phyloP scores from a whole-genome alignment of 2,329 filamentous ascomycete genomes.

The Venturia oleaginea region DNA sequence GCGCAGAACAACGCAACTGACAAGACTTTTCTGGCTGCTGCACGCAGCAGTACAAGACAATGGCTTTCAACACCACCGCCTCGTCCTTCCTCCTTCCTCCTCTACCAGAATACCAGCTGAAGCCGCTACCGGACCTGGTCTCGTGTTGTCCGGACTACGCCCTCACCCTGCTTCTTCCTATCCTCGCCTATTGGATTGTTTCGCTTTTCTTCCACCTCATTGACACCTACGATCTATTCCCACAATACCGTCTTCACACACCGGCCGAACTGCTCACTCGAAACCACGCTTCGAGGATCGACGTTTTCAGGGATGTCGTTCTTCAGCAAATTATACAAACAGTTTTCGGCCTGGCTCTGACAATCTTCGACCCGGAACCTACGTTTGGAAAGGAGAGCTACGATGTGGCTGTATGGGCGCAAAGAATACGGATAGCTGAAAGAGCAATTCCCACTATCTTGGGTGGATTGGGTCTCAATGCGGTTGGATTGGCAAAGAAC shows the following conservation, averaged over 20 bases:
- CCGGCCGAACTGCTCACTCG: constrained; percentile 81
- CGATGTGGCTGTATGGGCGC: constrained; percentile 84
- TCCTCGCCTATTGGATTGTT: constrained; percentile 79
- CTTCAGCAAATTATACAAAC: constrained; percentile 89
- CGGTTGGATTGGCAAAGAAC: constrained; percentile 64
- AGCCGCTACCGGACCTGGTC: constrained; percentile 61
- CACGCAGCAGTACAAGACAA: constrained; percentile 4
- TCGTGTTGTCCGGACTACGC: constrained; percentile 74
- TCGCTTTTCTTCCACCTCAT: constrained; percentile 82
- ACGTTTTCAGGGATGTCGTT: constrained; percentile 84
- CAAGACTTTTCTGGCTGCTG: neutral
- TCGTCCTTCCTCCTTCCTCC: constrained; percentile 61
- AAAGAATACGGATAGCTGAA: constrained; percentile 69
- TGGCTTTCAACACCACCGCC: constrained; percentile 32
- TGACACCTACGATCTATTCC: constrained; percentile 76
- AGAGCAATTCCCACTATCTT: constrained; percentile 66
- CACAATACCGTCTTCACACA: constrained; percentile 88
- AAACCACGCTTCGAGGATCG: constrained; percentile 75
- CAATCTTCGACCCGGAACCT: constrained; percentile 63
- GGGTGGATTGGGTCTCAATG: constrained; percentile 65
- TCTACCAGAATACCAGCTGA: constrained; percentile 71
- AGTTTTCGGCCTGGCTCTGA: constrained; percentile 56
- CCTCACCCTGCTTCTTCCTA: constrained; percentile 64
- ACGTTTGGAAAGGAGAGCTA: constrained; percentile 71
- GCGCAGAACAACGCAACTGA: neutral